Base-by-base conservation (phyloP, 768 basidiomycete genomes). In the Hygrophoropsis aurantiaca region DNA sequence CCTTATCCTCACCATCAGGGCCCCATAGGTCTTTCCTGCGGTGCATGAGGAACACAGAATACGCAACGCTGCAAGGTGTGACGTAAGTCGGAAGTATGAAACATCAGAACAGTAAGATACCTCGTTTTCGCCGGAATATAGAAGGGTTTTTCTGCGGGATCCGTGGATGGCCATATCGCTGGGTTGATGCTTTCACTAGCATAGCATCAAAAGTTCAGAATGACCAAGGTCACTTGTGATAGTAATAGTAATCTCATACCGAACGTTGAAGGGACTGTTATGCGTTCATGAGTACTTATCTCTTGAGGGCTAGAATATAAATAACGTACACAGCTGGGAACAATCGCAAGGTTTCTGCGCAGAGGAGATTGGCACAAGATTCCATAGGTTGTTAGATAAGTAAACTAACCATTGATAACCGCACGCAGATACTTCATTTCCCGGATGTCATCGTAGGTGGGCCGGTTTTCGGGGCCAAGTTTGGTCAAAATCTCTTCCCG, bases 21-120 rank as follows among this genome's bases (percentile, higher is more conserved):
- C 85, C 85, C 85, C 85, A 88, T 2, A 84, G 74, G 44, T 83
- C 81, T 40, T 70, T 77, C 41, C 82, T 72, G 33, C 84, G 68
- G 30, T 87, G 84, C 82, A 85, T 84, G 51, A 80, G 53, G 49
- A 84, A 73, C 8, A 83, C 77, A 5, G 81, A 81, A 55, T 82
- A 85, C 0, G 67, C 50, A 4, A 71, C 58, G 42, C 76, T 79
- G 51, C 1, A 11, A 20, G 16, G 16, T 27, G 20, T 11, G 8
- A 35, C n/a, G 27, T 30, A 41, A 18, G 35, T 32, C 18, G 21
- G n/a, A 7, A 34, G 35, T 16, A 4, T 32, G 18, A 40, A 10
- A 30, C 13, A 11, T 10, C 37, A 44, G 5, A 25, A 40, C 18
- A 2, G 11, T 16, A 30, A 47, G 42, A n/a, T 38, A 64, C 68